Evolutionary conservation across 2,329 filamentous ascomycete genomes (phyloP).

Genomic region (Eutypella sp.): DNA sequence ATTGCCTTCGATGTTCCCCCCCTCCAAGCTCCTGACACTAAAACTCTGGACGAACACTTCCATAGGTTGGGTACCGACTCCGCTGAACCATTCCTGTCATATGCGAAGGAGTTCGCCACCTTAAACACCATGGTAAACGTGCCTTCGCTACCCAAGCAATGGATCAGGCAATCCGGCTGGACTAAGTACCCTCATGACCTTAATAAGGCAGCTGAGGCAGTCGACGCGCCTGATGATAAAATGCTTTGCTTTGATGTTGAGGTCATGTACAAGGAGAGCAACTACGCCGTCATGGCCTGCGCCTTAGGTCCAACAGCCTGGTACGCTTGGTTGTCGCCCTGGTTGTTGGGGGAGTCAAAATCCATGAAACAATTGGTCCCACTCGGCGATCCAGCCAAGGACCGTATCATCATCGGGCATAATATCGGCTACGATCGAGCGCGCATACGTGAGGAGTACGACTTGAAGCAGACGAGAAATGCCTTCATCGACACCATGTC

Average conservation of each 20-base stretch:
- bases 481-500: conserved; percentile 97
- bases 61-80: conserved; percentile 79
- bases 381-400: conserved; percentile 67
- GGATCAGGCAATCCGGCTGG: conserved; percentile 81
- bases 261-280: conserved; percentile 90
- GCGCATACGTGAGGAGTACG: conserved; percentile 83
- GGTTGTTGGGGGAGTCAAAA: conserved; percentile 79
- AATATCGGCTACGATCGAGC: conserved; percentile 95
- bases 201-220: conserved; percentile 64
- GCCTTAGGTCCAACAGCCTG: conserved; percentile 84
- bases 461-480: conserved; percentile 74
- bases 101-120: conserved; percentile 69
- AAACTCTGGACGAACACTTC: conserved; percentile 90
- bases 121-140: conserved; percentile 54
- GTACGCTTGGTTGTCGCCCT: conserved; percentile 97
- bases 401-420: conserved; percentile 83
- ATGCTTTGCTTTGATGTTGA: conserved; percentile 94
- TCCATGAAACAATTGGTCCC: conserved; percentile 79
- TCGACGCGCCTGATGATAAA: conserved; percentile 72
- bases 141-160: conserved; percentile 59
- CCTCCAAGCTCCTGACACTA: conserved; percentile 60
- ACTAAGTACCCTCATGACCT: conserved; percentile 80
- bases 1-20: conserved; percentile 81
- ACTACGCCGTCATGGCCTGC: conserved; percentile 95
- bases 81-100: conserved; percentile 74